Evolutionary conservation across 257 asterid species (phyloP).

Genomic region (Solanum phureja): DNA sequence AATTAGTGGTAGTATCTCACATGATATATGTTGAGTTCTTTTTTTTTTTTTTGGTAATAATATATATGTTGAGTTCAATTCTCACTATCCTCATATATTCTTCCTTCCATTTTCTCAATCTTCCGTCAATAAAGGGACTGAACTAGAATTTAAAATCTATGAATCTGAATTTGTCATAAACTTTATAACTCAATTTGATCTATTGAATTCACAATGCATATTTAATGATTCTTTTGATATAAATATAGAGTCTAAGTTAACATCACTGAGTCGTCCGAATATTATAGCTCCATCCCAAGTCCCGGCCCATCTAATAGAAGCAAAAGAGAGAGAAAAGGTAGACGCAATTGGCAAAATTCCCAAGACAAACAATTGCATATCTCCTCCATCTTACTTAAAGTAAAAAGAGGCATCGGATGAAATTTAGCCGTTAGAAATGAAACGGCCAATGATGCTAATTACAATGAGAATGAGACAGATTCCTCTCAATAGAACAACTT

Average conservation of each 20-base stretch:
- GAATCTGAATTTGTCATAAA: neutral
- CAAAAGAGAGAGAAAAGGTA: too few species aligned
- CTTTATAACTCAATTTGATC: neutral
- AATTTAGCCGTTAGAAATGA: slow-evolving; percentile 29
- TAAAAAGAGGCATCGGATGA: neutral
- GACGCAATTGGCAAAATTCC: too few species aligned
- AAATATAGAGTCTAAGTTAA: neutral
- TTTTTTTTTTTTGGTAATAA: too few species aligned
- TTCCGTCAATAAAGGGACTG: neutral
- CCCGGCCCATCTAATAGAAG: too few species aligned
- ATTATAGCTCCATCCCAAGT: too few species aligned
- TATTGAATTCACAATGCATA: too few species aligned
- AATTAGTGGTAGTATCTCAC: neutral
- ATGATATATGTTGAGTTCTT: neutral
- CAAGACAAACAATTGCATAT: too few species aligned
- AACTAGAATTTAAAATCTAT: neutral
- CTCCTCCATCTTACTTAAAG: neutral
- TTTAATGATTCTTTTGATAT: neutral
- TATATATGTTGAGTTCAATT: neutral
- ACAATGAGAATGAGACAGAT: slow-evolving; percentile 41
- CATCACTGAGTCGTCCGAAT: neutral
- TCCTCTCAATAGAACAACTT: slow-evolving; percentile 14
- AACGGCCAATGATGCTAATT: slow-evolving; percentile 30
- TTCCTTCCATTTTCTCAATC: neutral
- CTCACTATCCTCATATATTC: neutral